Evolutionary conservation across 306 rosid genomes (phyloP).

Genomic region (Vigna reflexopilosa): DNA sequence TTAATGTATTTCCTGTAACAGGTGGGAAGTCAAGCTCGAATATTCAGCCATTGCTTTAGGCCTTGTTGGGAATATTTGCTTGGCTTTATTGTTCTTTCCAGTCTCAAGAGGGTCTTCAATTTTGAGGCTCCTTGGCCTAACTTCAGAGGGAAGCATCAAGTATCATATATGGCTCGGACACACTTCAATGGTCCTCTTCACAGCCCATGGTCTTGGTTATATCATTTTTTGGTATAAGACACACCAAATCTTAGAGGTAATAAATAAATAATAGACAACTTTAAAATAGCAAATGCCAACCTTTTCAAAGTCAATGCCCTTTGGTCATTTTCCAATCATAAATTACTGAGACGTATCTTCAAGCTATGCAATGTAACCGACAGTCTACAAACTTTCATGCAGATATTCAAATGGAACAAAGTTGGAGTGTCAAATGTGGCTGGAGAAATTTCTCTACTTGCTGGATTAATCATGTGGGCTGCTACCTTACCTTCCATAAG

Average conservation of each 20-base stretch:
- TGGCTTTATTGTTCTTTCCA: conserved; percentile 63
- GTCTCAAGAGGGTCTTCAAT: conserved; percentile 65
- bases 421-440: conserved; percentile 64
- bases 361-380: not conserved
- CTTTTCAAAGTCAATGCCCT: not conserved
- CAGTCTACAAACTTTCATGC: conserved; percentile 20
- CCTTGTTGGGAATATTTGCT: conserved; percentile 57
- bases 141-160: conserved; percentile 66
- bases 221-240: conserved; percentile 53
- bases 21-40: conserved; percentile 67
- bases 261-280: not conserved
- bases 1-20: conserved; percentile 33
- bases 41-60: conserved; percentile 54
- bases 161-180: conserved; percentile 69
- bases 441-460: conserved; percentile 59
- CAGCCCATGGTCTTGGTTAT: conserved; percentile 57
- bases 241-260: conserved; percentile 52
- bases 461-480: conserved; percentile 64
- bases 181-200: conserved; percentile 51
- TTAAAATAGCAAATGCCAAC: not conserved
- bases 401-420: conserved; percentile 62
- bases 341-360: not conserved
- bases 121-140: conserved; percentile 54
- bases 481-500: conserved; percentile 57
- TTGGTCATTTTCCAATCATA: not conserved